Conservation (phyloP, 148 eudicot genomes). For the Drosera capensis region DNA sequence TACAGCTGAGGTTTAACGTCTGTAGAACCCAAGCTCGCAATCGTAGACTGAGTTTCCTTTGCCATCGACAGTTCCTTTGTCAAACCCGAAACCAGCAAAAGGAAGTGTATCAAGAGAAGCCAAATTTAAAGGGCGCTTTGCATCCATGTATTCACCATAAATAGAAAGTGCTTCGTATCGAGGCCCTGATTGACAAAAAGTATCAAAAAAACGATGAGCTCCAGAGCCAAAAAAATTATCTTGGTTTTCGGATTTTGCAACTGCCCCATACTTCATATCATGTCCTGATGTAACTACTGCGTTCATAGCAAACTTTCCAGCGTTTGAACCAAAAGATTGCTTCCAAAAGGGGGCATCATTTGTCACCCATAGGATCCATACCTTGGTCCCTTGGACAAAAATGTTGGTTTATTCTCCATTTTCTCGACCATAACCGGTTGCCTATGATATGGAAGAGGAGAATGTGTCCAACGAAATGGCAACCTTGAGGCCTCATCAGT, state of each 20-base stretch:
- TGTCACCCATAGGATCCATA: conserved; percentile 7
- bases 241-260: conserved; percentile 3
- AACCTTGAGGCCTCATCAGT: conserved; percentile 16
- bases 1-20: conserved; percentile 15
- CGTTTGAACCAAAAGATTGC: conserved; percentile 9
- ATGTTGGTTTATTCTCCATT: conserved; percentile 11
- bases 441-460: conserved; percentile 3
- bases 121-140: neutral
- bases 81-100: too few relatives aligned
- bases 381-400: conserved; percentile 8
- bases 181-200: neutral
- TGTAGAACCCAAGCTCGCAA: conserved; percentile 8
- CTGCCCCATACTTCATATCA: neutral
- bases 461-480: conserved; percentile 8
- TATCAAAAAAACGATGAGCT: conserved; percentile 14
- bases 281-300: neutral
- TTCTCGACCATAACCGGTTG: conserved; percentile 10
- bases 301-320: conserved; percentile 7
- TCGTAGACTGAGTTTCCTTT: neutral
- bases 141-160: conserved; percentile 1
- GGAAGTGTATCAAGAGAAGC: too few relatives aligned
- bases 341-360: conserved; percentile 10
- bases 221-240: conserved; percentile 8
- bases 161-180: neutral
- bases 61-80: too few relatives aligned